phyloP scores from a whole-genome alignment of 2,329 filamentous ascomycete species.

The Aspergillus carbonarius region DNA sequence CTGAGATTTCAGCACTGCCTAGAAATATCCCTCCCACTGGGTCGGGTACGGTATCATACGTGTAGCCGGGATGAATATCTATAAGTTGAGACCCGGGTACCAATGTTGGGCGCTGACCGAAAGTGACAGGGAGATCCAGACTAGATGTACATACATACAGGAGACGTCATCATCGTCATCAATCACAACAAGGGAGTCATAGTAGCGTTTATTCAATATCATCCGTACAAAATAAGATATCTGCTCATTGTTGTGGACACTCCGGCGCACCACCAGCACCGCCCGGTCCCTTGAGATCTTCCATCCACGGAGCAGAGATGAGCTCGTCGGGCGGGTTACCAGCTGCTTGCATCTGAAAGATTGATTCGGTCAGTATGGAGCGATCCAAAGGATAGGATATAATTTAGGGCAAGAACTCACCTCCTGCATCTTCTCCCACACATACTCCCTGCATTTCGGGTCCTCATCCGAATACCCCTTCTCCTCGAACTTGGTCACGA shows the following conservation, averaged over 20 bases:
- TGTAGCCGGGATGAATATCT: no score
- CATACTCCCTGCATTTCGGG: slow-evolving; percentile 78
- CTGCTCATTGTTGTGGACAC: slow-evolving; percentile 59
- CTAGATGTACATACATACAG: no score
- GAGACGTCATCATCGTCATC: no score
- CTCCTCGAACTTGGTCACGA: slow-evolving; percentile 85
- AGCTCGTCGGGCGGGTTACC: slow-evolving; percentile 88
- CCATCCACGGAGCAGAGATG: slow-evolving; percentile 57
- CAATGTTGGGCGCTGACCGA: no score
- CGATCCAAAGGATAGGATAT: not conserved
- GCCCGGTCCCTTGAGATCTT: slow-evolving; percentile 81
- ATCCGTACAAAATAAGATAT: no score
- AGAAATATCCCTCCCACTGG: no score
- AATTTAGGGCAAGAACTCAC: slow-evolving; percentile 50
- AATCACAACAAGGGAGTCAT: no score
- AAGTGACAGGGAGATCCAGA: no score
- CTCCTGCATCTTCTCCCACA: slow-evolving; percentile 97
- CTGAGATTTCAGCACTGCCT: no score
- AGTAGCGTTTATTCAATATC: no score
- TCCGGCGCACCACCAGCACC: slow-evolving; percentile 57
- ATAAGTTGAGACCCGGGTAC: no score
- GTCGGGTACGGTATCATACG: no score
- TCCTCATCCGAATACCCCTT: slow-evolving; percentile 79
- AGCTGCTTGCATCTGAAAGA: slow-evolving; percentile 84
- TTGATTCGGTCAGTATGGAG: slow-evolving; percentile 6